Base-by-base conservation (phyloP, 2,329 filamentous ascomycete genomes). In the Lasiodiplodia gonubiensis region DNA sequence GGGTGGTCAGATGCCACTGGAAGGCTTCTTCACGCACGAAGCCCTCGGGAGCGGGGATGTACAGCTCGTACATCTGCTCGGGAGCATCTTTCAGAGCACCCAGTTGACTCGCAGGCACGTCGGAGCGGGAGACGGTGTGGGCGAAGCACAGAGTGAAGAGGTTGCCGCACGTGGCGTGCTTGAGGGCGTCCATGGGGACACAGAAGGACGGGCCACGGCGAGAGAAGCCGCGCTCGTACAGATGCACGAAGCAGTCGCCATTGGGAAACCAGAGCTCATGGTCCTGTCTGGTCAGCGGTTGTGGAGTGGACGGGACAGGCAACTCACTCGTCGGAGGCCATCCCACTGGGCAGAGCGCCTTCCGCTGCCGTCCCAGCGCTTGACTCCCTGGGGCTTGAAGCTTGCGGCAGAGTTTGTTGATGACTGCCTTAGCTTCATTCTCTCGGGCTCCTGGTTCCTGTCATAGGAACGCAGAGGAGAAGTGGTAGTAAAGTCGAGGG, bases 171-270 rank as follows among this genome's bases (percentile, higher is more conserved):
- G 86, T 82, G 18, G 85, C 83, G 6, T 83, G 78, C 23, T 90
- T 77, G 4, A 93, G 79, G 3, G 81, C 79, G 5, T 82, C 80
- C 60, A 90, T 86, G 0, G 88, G 86, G 1, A 94, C 78, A 69
- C 84, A 87, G 74, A 94, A 90, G 1, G 91, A 88, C 1, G 91
- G 88, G 0, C 89, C 89, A 71, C 87, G 82, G 67, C 83, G 84
- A 3, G 89, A 91, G 66, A 88, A 86, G 48, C 89, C 89, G 70
- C 84, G 83, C n/a, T 80, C 85, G 72, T 92, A 89, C 0, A 94
- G 81, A 76, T 93, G 85, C 1, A 94, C 84, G 18, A 88, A 82
- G 72, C 91, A 93, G 74, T 93, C 88, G 16, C 89, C 91, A 70
- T 88, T 79, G 12, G 84, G 81, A 69, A 85, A 83, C 89, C 89